These are phyloP conservation scores for Papiliotrema flavescens DNA, from an alignment of 1,284 basidiomycete genomes.

Conservation along the genomic window DNA sequence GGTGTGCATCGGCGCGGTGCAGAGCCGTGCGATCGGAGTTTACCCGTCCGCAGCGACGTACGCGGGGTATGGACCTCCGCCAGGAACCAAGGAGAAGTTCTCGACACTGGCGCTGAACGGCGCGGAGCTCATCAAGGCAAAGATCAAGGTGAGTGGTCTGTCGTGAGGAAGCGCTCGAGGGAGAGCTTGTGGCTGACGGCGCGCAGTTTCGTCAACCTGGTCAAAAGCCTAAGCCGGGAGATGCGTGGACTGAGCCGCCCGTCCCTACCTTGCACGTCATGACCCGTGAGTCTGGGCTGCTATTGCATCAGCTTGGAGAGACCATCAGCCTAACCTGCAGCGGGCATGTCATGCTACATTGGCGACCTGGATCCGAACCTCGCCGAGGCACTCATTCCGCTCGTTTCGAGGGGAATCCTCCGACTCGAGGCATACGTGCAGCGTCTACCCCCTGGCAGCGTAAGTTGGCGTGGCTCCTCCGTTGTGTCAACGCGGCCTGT, in stretches of 20 bases:
- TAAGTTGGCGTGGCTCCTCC: constrained; percentile 17
- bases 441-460: constrained; percentile 45
- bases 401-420: constrained; percentile 76
- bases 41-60: constrained; percentile 75
- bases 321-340: constrained; percentile 12
- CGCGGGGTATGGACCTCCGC: constrained; percentile 48
- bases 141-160: constrained; percentile 54
- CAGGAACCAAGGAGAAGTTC: constrained; percentile 22
- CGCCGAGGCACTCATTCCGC: constrained; percentile 69
- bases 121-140: constrained; percentile 70
- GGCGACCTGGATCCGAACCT: constrained; percentile 81
- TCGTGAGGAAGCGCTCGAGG: background rate
- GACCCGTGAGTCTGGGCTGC: constrained; percentile 54
- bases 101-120: constrained; percentile 42
- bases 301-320: background rate
- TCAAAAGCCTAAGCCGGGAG: constrained; percentile 56
- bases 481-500: constrained; percentile 1
- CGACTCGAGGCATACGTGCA: constrained; percentile 65
- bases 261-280: constrained; percentile 77
- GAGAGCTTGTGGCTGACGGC: constrained; percentile 6
- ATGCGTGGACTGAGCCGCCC: constrained; percentile 53
- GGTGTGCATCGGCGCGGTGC: constrained; percentile 82
- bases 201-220: constrained; percentile 32
- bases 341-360: constrained; percentile 58
- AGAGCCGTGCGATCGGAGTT: constrained; percentile 74